A percentile compares a stretch with the other conserved stretches of the same genome.
These are phyloP conservation scores for Moniliophthora roreri DNA, from an alignment of 1,284 basidiomycete genomes.

Conservation along the genomic window DNA sequence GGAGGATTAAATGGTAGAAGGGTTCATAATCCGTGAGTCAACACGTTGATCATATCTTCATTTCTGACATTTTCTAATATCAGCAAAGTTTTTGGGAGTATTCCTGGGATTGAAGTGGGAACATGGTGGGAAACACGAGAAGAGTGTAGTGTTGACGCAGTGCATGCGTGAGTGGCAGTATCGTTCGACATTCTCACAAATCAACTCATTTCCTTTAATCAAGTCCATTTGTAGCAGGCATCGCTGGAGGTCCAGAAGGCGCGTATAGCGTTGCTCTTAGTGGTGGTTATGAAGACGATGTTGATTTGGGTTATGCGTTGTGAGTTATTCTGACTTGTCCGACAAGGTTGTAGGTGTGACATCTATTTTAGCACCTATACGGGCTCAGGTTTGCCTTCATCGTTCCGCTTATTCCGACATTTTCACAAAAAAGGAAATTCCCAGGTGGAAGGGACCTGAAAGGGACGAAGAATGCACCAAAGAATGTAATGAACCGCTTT, in stretches of 20 bases:
- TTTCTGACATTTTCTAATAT: not conserved
- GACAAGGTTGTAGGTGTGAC: not conserved
- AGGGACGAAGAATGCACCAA: slow-evolving; percentile 73
- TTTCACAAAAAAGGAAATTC: slow-evolving; percentile 2
- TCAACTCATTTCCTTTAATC: slow-evolving; percentile 8
- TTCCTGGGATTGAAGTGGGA: slow-evolving; percentile 74
- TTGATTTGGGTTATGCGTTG: slow-evolving; percentile 80
- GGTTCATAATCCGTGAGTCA: slow-evolving; percentile 61
- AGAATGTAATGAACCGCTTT: slow-evolving; percentile 55
- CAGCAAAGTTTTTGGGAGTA: slow-evolving; percentile 60
- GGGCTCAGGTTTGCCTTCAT: slow-evolving; percentile 52
- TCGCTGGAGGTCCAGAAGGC: slow-evolving; percentile 62
- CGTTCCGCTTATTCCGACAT: not conserved
- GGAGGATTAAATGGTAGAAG: slow-evolving; percentile 37
- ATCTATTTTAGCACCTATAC: slow-evolving; percentile 61
- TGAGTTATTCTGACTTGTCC: slow-evolving; percentile 38
- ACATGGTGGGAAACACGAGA: slow-evolving; percentile 77
- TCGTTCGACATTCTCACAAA: not conserved
- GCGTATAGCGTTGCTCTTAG: slow-evolving; percentile 81
- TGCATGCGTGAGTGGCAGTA: slow-evolving; percentile 64
- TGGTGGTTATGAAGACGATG: slow-evolving; percentile 84
- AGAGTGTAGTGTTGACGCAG: slow-evolving; percentile 67
- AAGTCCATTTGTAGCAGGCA: slow-evolving; percentile 81
- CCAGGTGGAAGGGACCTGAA: slow-evolving; percentile 78
- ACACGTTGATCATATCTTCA: not conserved